Conservation (phyloP, 2,329 filamentous ascomycete genomes). For the Colletotrichum kahawae region DNA sequence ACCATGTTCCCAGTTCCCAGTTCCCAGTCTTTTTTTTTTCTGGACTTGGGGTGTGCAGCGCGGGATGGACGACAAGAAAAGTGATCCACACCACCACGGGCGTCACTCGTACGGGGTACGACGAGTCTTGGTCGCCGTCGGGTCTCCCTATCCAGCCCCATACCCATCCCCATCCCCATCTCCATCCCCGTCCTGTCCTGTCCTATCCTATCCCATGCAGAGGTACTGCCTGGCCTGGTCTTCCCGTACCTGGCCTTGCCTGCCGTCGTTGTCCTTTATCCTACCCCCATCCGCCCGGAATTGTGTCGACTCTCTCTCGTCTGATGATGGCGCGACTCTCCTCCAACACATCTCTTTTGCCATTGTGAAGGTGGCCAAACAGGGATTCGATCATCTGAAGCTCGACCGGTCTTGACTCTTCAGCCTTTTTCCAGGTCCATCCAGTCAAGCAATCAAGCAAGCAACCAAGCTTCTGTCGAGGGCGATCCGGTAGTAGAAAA, state of each 20-base stretch:
- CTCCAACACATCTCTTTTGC: background rate
- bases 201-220: background rate
- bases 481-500: background rate
- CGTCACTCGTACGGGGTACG: background rate
- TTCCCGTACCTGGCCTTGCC: background rate
- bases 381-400: constrained; percentile 1
- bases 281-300: background rate
- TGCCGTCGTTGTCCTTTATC: background rate
- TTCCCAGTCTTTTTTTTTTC: background rate
- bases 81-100: background rate
- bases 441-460: background rate
- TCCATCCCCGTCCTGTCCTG: background rate
- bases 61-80: background rate
- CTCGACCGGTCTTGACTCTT: background rate
- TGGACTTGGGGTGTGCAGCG: background rate
- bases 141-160: background rate
- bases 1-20: background rate
- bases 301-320: constrained; percentile 12
- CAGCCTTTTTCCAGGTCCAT: background rate
- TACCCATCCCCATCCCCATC: background rate
- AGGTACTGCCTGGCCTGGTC: background rate
- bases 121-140: background rate
- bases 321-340: constrained; percentile 13
- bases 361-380: background rate
- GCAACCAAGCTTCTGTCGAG: background rate